These are phyloP conservation scores for Fraxinus albicans DNA, from an alignment of 305 asterid species.

Conservation along the genomic window DNA sequence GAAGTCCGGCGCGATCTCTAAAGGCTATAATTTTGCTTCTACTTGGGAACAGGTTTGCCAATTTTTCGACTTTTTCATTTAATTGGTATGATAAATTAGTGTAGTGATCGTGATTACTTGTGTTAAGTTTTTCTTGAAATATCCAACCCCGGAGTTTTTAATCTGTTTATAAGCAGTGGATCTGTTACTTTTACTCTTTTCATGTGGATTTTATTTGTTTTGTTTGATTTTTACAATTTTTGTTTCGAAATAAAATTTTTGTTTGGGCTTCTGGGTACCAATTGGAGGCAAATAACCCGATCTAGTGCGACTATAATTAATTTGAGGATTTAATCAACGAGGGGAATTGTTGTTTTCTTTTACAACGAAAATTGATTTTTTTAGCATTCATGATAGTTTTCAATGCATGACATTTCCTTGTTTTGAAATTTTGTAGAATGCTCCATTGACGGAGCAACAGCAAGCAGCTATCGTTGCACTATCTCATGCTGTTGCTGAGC, in stretches of 20 bases:
- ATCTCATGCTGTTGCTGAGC: slow-evolving; percentile 92
- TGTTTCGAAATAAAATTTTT: background rate
- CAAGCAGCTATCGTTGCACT: slow-evolving; percentile 84
- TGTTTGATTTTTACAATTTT: background rate
- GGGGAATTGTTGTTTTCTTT: background rate
- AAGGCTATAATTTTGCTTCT: slow-evolving; percentile 92
- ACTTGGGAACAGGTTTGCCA: slow-evolving; percentile 81
- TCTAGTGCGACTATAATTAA: background rate
- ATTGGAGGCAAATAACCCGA: background rate
- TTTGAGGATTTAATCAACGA: background rate
- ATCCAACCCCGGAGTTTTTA: slow-evolving; percentile 16
- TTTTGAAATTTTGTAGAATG: slow-evolving; percentile 47
- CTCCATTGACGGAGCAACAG: slow-evolving; percentile 94
- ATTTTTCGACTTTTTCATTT: slow-evolving; percentile 10
- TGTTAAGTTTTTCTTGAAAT: slow-evolving; percentile 9
- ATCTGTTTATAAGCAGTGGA: slow-evolving; percentile 13
- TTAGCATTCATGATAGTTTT: background rate
- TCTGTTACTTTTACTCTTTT: slow-evolving; percentile 1
- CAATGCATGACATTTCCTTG: background rate
- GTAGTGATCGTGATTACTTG: background rate
- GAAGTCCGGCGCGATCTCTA: slow-evolving; percentile 80
- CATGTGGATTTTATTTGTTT: background rate
- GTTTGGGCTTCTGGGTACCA: background rate
- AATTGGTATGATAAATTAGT: slow-evolving; percentile 3
- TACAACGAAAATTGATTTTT: background rate